phyloP scores from a whole-genome alignment of 345 rosid species.

The Lumnitzera racemosa region DNA sequence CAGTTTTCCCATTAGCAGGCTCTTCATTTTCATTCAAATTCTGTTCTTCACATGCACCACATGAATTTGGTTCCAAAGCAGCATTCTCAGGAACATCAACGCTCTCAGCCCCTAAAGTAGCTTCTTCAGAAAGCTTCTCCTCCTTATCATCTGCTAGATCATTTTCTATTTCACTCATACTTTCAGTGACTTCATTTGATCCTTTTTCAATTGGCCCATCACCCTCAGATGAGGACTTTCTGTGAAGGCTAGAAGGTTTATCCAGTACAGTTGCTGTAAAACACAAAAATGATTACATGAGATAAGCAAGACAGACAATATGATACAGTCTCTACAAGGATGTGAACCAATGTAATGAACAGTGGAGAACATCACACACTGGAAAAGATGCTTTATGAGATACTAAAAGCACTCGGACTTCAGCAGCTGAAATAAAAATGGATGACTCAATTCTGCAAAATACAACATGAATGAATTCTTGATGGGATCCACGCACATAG shows the following conservation, averaged over 20 bases:
- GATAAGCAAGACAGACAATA: too few species aligned
- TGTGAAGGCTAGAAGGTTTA: conserved; percentile 31
- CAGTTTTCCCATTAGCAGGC: conserved; percentile 26
- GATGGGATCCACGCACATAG: too few species aligned
- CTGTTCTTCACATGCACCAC: conserved; percentile 21
- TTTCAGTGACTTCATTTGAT: conserved; percentile 23
- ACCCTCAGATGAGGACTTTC: conserved; percentile 29
- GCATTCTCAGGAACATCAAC: conserved; percentile 22
- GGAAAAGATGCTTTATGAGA: too few species aligned
- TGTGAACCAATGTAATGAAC: too few species aligned
- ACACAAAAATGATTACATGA: background rate
- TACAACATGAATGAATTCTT: too few species aligned
- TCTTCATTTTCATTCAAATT: conserved; percentile 24
- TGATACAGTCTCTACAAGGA: too few species aligned
- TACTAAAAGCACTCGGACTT: too few species aligned
- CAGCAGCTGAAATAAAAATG: too few species aligned
- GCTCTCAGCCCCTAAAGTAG: conserved; percentile 30
- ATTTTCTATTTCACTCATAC: conserved; percentile 17
- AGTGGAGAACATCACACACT: too few species aligned
- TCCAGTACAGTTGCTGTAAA: conserved; percentile 7
- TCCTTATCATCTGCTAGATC: conserved; percentile 22
- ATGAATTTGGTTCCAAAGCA: conserved; percentile 20
- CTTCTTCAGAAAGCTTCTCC: conserved; percentile 31
- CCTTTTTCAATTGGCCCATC: conserved; percentile 21
- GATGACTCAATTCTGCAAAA: too few species aligned